phyloP scores from a whole-genome alignment of 2,329 filamentous ascomycete genomes.

The Malbranchea cinnamomea region DNA sequence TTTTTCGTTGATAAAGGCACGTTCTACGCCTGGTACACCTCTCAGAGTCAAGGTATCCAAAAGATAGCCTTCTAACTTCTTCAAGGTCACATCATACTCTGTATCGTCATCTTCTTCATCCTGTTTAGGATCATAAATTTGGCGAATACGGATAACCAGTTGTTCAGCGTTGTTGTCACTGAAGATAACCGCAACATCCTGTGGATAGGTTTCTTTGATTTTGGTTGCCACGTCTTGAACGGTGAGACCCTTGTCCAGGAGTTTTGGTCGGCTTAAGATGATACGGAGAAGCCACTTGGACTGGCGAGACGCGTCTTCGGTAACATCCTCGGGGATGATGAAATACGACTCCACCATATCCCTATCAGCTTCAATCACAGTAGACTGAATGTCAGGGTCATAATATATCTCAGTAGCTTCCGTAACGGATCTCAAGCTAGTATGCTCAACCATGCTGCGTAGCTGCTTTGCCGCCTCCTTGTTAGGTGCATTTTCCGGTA shows the following conservation, averaged over 20 bases:
- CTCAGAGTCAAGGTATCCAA: slow-evolving; percentile 82
- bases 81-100: slow-evolving; percentile 84
- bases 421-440: slow-evolving; percentile 80
- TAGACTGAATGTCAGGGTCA: slow-evolving; percentile 75
- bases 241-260: slow-evolving; percentile 77
- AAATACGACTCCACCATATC: slow-evolving; percentile 98
- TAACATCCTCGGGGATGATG: slow-evolving; percentile 75
- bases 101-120: slow-evolving; percentile 60
- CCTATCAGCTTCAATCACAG: slow-evolving; percentile 70
- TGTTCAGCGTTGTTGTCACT: slow-evolving; percentile 96
- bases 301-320: slow-evolving; percentile 47
- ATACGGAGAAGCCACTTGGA: slow-evolving; percentile 94
- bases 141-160: slow-evolving; percentile 83
- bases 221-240: slow-evolving; percentile 81
- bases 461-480: slow-evolving; percentile 74
- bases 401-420: slow-evolving; percentile 94
- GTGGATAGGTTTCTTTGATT: slow-evolving; percentile 78
- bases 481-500: slow-evolving; percentile 42
- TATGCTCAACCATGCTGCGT: slow-evolving; percentile 85
- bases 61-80: slow-evolving; percentile 80
- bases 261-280: slow-evolving; percentile 79
- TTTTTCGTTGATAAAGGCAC: slow-evolving; percentile 84
- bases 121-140: slow-evolving; percentile 54
- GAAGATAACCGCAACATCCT: slow-evolving; percentile 82
- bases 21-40: slow-evolving; percentile 75